Conservation (phyloP, 2,329 filamentous ascomycete genomes). For the Trichoderma atrobrunneum region DNA sequence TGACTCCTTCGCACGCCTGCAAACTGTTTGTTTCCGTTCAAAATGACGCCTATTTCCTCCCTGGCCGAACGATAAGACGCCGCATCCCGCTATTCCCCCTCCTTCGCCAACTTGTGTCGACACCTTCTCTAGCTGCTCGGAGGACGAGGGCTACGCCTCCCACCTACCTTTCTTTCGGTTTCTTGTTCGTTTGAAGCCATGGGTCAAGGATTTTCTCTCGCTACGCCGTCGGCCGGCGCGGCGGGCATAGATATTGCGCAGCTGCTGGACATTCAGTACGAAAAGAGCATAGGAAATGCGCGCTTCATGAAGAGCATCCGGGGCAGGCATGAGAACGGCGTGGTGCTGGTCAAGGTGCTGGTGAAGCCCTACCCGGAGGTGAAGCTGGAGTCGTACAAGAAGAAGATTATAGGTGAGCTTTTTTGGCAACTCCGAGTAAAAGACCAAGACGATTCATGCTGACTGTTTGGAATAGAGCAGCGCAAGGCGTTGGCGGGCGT, state of each 20-base stretch:
- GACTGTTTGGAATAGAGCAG: slow-evolving; percentile 57
- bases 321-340: slow-evolving; percentile 82
- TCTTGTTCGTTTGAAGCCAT: slow-evolving; percentile 47
- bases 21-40: background rate
- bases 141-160: background rate
- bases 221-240: slow-evolving; percentile 84
- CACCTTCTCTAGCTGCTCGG: background rate
- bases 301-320: slow-evolving; percentile 97
- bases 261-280: slow-evolving; percentile 84
- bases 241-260: slow-evolving; percentile 93
- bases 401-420: slow-evolving; percentile 66
- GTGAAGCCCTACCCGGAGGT: slow-evolving; percentile 87
- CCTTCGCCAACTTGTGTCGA: background rate
- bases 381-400: slow-evolving; percentile 75
- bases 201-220: slow-evolving; percentile 96
- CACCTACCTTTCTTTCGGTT: background rate
- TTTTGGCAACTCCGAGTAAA: too few relatives aligned
- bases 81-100: background rate
- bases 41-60: slow-evolving; percentile 20
- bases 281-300: slow-evolving; percentile 85
- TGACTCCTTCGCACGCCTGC: background rate
- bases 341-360: slow-evolving; percentile 91
- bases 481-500: slow-evolving; percentile 75
- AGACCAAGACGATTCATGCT: background rate
- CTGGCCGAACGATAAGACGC: slow-evolving; percentile 17